Base-by-base conservation (phyloP, 1,139 yeast genomes). In the Saccharomyces hybrid region DNA sequence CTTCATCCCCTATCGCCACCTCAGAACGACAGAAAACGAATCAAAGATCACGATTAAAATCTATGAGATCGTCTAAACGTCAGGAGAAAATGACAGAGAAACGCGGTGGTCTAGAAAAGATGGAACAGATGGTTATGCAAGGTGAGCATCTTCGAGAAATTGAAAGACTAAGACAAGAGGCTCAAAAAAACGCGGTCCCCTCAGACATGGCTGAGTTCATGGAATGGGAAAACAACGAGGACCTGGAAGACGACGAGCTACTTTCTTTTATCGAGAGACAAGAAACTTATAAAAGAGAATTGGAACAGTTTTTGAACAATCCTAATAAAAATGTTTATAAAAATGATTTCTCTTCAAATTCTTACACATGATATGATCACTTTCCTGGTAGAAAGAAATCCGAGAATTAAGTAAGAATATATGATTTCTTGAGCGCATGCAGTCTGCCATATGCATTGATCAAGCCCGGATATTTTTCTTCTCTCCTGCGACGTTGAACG, bases 81-180 rank as follows among this genome's bases (percentile, higher is more conserved):
- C 42, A 57, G 52, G 46, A 50, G 50, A 50, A 54, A 53, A 52
- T 52, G 7, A n/a, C 57, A 28, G 46, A 52, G 14, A 54, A 44
- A 44, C 58, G 69, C 26, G 67, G 67, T 29, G 69, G 68, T 5
- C 25, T 57, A 28, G 59, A 57, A 5, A 50, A 54, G 27, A 63
- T 66, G 67, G 68, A 63, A 49, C 52, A 57, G n/a, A 63, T 63
- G 46, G 60, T 66, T 5, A 60, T 64, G 64, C 50, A 54, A 9
- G 55, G 60, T 9, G 67, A 64, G 48, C 55, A 57, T 16, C 51
- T 42, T 27, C 54, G 54, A 28, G 65, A 64, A 49, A 49, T 56
- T 41, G 54, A 56, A 16, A 26, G 50, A 6, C 52, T 64, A 32
- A 53, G 56, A 23, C 31, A 47, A 32, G 62, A 62, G 51, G 69